Base-by-base conservation (phyloP, 1,139 yeast genomes). In the Geotrichum histeridarum region DNA sequence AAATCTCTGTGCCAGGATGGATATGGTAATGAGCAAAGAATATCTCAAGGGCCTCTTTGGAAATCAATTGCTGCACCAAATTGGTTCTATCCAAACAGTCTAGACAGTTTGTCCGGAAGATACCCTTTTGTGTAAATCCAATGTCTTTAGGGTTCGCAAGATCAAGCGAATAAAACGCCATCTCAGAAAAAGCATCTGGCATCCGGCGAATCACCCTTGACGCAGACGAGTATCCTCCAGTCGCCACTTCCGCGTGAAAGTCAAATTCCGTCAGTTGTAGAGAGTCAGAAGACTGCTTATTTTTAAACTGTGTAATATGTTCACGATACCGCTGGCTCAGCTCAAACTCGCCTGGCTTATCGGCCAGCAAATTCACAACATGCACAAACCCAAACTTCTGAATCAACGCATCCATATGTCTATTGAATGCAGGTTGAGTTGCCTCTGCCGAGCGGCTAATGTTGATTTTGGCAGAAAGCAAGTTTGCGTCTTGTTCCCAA, bases 51-150 rank as follows among this genome's bases (percentile, higher is more conserved):
- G 89, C 85, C 54, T 78, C 78, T 51, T 75, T 70, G 1, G 89
- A 86, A 8, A 94, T 76, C 35, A 89, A 86, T 71, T 93, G 98
- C 68, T 94, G 97, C 37, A 93, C 82, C 64, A 94, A 77, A 67
- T 94, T 94, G 0, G 99, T 93, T 67, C 99, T 77, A 67, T 94
- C 99, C 55, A 93, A 75, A 70, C 99, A 93, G 69, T 93, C 99
- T 61, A 93, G 77, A 70, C 99, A 93, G 68, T 93, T 93, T 6
- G 95, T 86, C 62, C 99, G 74, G 68, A 94, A 91, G 15, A 90
- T 81, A 48, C 99, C 99, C 55, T 81, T 79, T 67, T 93, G 99
- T 62, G 89, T 84, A 22, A 3, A 22, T 7, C 86, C 80, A 12
- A 82, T 73, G 1, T 80, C 74, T 15, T 70, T 67, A 0, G 77